phyloP scores from a whole-genome alignment of 192 early-diverging fungal genomes.

The Backusella parvicylindrica region DNA sequence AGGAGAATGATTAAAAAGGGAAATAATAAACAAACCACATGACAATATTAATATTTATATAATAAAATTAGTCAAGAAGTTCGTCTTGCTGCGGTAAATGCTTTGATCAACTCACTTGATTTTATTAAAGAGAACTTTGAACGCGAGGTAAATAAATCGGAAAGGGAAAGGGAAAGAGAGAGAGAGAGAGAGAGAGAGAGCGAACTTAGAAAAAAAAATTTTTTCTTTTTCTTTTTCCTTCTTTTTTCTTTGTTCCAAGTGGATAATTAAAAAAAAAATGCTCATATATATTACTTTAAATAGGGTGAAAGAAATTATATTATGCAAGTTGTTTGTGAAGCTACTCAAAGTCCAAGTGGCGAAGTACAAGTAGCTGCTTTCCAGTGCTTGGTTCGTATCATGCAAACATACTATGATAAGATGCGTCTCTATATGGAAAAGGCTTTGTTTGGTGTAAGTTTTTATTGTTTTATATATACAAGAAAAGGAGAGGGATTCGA shows the following conservation, averaged over 20 bases:
- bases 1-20: not conserved
- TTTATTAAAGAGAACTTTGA: conserved; percentile 95
- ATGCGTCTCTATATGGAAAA: conserved; percentile 98
- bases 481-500: no score
- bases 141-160: conserved; percentile 55
- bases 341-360: conserved; percentile 73
- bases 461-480: not conserved
- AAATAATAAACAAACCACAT: not conserved
- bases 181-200: no score
- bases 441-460: conserved; percentile 84
- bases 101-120: conserved; percentile 92
- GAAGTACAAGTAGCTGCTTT: conserved; percentile 85
- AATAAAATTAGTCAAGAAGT: conserved; percentile 67
- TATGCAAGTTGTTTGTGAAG: conserved; percentile 98
- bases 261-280: not conserved
- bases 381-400: conserved; percentile 96
- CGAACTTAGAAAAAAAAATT: not conserved
- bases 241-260: not conserved
- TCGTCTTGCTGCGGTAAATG: conserved; percentile 81
- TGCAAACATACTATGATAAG: conserved; percentile 94
- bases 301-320: conserved; percentile 94
- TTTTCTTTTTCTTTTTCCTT: not conserved
- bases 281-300: not conserved
- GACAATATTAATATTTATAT: not conserved
- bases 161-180: not conserved